phyloP scores from a whole-genome alignment of 495 filamentous ascomycete genomes.

The Hypomontagnella submonticulosa region DNA sequence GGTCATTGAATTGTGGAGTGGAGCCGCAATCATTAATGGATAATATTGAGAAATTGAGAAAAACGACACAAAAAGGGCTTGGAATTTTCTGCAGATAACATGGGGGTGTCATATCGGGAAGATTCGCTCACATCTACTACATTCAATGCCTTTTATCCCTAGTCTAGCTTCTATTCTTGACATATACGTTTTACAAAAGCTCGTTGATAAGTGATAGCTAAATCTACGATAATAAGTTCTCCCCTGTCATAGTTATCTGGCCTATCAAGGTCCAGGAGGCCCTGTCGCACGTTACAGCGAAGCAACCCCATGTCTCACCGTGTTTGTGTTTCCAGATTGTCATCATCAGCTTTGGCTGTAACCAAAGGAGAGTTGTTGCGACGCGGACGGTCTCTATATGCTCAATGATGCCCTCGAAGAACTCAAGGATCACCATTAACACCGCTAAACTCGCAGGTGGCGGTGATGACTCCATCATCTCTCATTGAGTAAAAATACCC shows the following conservation, averaged over 20 bases:
- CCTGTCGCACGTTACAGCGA: slow-evolving; percentile 28
- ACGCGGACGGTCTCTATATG: slow-evolving; percentile 5
- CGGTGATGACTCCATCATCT: not conserved
- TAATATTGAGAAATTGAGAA: too few relatives aligned
- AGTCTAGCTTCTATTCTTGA: not conserved
- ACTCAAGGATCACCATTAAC: slow-evolving; percentile 2
- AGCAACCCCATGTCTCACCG: slow-evolving; percentile 18
- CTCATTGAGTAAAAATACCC: slow-evolving; percentile 21
- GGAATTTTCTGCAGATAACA: too few relatives aligned
- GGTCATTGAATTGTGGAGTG: not conserved
- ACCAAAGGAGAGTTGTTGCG: slow-evolving; percentile 13
- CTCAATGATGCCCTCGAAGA: not conserved
- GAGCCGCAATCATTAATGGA: not conserved
- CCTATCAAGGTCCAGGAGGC: slow-evolving; percentile 5
- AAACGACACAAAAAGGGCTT: too few relatives aligned
- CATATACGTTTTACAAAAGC: slow-evolving; percentile 22
- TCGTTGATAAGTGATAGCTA: slow-evolving; percentile 22
- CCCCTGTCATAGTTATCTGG: slow-evolving; percentile 7
- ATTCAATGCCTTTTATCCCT: not conserved
- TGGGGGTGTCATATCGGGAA: too few relatives aligned
- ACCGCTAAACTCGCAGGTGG: slow-evolving; percentile 1
- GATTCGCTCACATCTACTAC: not conserved
- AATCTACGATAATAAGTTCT: not conserved
- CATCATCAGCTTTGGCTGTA: slow-evolving; percentile 3
- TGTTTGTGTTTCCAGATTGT: not conserved